Percentiles rank a stretch among this genome's conserved stretches.
Conservation (phyloP, 2,329 filamentous ascomycete species). For the Anisogramma anomala region DNA sequence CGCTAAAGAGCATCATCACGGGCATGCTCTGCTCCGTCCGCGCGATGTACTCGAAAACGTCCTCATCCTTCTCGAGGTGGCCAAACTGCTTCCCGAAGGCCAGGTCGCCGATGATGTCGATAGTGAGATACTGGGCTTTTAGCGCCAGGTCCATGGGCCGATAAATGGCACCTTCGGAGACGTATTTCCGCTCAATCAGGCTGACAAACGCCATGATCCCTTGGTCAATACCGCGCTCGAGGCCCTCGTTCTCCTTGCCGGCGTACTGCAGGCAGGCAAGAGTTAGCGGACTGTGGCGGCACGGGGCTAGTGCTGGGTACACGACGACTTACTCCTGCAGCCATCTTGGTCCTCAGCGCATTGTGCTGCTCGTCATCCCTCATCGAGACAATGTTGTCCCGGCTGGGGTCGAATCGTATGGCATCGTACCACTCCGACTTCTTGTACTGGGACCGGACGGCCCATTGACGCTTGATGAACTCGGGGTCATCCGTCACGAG, state of each 20-base stretch:
- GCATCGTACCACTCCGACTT: constrained; percentile 28
- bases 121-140: constrained; percentile 40
- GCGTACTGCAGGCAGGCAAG: constrained; percentile 16
- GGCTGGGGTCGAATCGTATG: constrained; percentile 25
- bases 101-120: constrained; percentile 42
- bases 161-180: constrained; percentile 19
- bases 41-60: constrained; percentile 20
- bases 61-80: constrained; percentile 32
- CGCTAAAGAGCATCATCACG: constrained; percentile 22
- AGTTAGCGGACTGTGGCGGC: constrained; percentile 2
- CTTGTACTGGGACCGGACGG: constrained; percentile 26
- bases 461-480: constrained; percentile 22
- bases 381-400: constrained; percentile 26
- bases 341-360: constrained; percentile 32
- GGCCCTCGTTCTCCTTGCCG: constrained; percentile 20
- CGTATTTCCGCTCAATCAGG: constrained; percentile 32
- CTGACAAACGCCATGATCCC: constrained; percentile 19
- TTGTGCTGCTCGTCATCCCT: constrained; percentile 26
- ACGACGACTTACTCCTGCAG: constrained; percentile 27
- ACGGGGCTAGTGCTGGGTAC: constrained; percentile 3
- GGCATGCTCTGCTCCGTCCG: constrained; percentile 23
- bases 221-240: constrained; percentile 19
- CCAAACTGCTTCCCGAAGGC: constrained; percentile 39
- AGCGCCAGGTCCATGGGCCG: constrained; percentile 37
- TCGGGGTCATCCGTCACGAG: constrained; percentile 20